Conservation (phyloP, 495 filamentous ascomycete species). For the Mycothermus thermophilus region DNA sequence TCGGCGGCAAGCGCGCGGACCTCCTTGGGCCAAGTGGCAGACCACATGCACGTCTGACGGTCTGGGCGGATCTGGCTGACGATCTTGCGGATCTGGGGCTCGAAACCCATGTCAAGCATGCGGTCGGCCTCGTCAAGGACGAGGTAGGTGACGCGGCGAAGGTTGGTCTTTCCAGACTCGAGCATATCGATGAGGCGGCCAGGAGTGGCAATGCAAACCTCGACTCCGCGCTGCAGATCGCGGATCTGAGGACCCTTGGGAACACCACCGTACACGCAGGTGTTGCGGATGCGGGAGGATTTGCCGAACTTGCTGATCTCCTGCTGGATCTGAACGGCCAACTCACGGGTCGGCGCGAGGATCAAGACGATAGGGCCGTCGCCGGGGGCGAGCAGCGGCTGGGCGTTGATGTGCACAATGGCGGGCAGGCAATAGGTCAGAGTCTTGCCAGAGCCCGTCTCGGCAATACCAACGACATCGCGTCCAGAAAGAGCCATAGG, state of each 20-base stretch:
- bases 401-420: constrained; percentile 98
- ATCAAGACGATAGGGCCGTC: constrained; percentile 96
- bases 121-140: constrained; percentile 82
- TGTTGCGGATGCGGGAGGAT: constrained; percentile 95
- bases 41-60: constrained; percentile 99
- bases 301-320: constrained; percentile 94
- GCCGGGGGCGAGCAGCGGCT: constrained; percentile 90
- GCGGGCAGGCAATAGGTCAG: constrained; percentile 96
- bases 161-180: constrained; percentile 92
- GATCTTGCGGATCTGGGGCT: constrained; percentile 86
- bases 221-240: constrained; percentile 75
- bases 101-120: constrained; percentile 88
- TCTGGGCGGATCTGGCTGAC: constrained; percentile 95
- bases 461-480: constrained; percentile 97
- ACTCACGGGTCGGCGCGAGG: constrained; percentile 87
- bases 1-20: constrained; percentile 90
- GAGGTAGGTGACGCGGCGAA: constrained; percentile 92
- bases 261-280: constrained; percentile 97
- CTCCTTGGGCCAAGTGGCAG: constrained; percentile 98
- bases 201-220: constrained; percentile 90
- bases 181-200: constrained; percentile 98
- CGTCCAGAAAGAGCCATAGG: constrained; percentile 97
- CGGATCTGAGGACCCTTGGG: constrained; percentile 93
- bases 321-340: constrained; percentile 95
- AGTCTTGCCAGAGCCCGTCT: constrained; percentile 98